Evolutionary conservation across 2,329 filamentous ascomycete genomes (phyloP), one percentile per base, ranked within the genome.

Genomic region (Pseudocercospora ulei): DNA sequence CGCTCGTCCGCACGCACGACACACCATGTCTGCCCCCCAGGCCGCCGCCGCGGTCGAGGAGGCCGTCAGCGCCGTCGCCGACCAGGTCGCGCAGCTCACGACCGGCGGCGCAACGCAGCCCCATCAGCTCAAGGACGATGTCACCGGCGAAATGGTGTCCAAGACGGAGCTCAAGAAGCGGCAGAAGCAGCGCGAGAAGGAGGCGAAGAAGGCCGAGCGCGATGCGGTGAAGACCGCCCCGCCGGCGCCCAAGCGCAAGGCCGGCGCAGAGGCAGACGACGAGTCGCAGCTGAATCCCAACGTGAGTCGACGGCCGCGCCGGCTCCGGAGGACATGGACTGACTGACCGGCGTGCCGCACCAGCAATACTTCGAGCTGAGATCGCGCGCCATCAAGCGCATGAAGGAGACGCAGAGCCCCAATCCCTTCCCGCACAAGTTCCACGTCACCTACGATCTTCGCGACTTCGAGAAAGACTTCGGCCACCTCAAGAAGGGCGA

Each of bases 341-440:
- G 16, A 12, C 16, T 42, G n/a, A 11, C 28, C 28, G 46, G 55
- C 18, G 58, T 50, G 25, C 22, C 30, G 37, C 14, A 41, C 8
- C 56, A 81, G 76, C 79, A 83, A 79, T 98, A 96, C 71, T 95
- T 94, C 62, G 90, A 98, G 68, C 92, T 96, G 60, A 82, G 90
- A 48, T 92, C 81, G 57, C 76, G 83, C 53, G 74, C 73, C 51
- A 78, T 94, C 68, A 80, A 82, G 63, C 80, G 80, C 56, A 73
- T 88, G 48, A 75, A 80, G 56, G 69, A 79, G 58, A 76, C 75
- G 58, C 78, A 81, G 67, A 67, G 77, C 43, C 82, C 82, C 25
- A 82, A 88, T 58, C 83, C 83, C 3, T 94, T 95, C 65, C 90
- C 90, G 5, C 88, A 98, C 79, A 81, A 81, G 72, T 96, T 94